phyloP scores from a whole-genome alignment of 345 rosid genomes.

The Rhodomyrtus tomentosa region DNA sequence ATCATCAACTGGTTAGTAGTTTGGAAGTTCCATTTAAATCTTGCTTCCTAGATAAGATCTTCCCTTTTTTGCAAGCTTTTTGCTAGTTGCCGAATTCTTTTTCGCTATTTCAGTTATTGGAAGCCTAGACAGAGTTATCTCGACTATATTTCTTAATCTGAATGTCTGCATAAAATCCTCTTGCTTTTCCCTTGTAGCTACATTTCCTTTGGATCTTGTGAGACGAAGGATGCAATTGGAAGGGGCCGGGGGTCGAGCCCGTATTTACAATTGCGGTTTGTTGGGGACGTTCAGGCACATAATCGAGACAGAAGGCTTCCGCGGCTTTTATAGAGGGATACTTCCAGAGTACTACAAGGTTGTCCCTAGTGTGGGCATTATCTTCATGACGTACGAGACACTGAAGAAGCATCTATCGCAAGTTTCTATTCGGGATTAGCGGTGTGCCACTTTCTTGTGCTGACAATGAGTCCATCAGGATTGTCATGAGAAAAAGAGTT shows the following conservation, averaged over 20 bases:
- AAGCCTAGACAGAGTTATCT: not conserved
- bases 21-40: not conserved
- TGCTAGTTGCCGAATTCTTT: not conserved
- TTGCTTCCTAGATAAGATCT: not conserved
- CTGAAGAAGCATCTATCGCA: constrained; percentile 43
- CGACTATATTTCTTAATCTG: not conserved
- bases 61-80: not conserved
- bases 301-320: constrained; percentile 62
- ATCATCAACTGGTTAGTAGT: constrained; percentile 70
- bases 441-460: not conserved
- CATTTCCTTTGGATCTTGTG: constrained; percentile 93
- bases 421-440: constrained; percentile 19
- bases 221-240: constrained; percentile 93
- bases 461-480: not conserved
- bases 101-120: not conserved
- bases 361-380: constrained; percentile 85
- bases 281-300: constrained; percentile 67
- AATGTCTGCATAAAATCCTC: not conserved
- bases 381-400: constrained; percentile 81
- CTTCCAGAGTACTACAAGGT: constrained; percentile 96
- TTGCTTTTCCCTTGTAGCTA: constrained; percentile 31
- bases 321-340: constrained; percentile 89
- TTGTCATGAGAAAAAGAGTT: not conserved
- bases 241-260: constrained; percentile 90
- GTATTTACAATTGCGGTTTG: constrained; percentile 67